phyloP scores from a whole-genome alignment of 257 asterid genomes.

The Vinca minor region DNA sequence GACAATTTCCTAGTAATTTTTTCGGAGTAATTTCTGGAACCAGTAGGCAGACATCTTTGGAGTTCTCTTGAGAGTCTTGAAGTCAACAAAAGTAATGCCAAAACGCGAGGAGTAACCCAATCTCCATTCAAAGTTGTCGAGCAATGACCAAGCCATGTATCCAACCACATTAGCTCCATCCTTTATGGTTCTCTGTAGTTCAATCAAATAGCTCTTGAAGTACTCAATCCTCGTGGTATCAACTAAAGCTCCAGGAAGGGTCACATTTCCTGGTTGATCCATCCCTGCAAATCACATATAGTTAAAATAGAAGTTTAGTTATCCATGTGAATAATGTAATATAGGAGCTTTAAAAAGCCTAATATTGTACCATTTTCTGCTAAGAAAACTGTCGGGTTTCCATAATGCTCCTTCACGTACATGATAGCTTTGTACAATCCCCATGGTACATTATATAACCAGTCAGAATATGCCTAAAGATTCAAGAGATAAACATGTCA shows the following conservation, averaged over 20 bases:
- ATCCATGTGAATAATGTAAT: no score
- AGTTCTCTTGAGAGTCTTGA: conserved; percentile 65
- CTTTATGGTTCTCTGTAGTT: conserved; percentile 57
- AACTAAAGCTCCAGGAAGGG: conserved; percentile 46
- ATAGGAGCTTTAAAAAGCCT: not conserved
- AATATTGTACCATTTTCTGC: conserved; percentile 70
- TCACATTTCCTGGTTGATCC: conserved; percentile 72
- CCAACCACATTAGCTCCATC: conserved; percentile 78
- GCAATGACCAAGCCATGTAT: conserved; percentile 83
- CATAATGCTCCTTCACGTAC: conserved; percentile 68
- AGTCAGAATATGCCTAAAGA: conserved; percentile 61
- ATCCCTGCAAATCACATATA: conserved; percentile 39
- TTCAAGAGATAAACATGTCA: not conserved
- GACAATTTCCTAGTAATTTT: not conserved
- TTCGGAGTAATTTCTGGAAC: conserved; percentile 52
- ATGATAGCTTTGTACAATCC: conserved; percentile 74
- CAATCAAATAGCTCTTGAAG: conserved; percentile 52
- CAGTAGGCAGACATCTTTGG: conserved; percentile 87
- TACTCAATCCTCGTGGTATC: conserved; percentile 55
- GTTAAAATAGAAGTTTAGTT: no score
- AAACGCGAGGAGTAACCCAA: conserved; percentile 82
- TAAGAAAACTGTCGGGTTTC: conserved; percentile 63
- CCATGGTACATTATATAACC: conserved; percentile 95
- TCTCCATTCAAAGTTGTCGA: conserved; percentile 89
- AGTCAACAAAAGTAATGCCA: conserved; percentile 73